Evolutionary conservation across 2,329 filamentous ascomycete genomes (phyloP), one percentile per base, ranked within the genome.

Genomic region (Immersiporthe knoxdaviesiana): DNA sequence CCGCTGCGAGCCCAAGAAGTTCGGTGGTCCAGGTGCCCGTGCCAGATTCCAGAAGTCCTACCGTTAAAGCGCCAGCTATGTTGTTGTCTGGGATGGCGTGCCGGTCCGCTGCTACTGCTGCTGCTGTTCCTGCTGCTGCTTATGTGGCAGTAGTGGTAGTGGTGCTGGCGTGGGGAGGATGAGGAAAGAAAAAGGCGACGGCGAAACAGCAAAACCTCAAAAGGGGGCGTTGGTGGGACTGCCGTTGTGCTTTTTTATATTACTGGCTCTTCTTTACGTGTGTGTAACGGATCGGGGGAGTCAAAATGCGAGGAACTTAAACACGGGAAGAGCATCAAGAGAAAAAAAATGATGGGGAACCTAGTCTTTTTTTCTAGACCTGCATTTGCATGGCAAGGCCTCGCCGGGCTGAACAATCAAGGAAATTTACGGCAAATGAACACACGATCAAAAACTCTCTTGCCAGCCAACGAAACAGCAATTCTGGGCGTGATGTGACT

Each of bases 1-100:
- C 84, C 93, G 96, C 79, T 96, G 93, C 85, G 96, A 99, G 90
- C 95, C 95, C 86, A 98, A 98, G 94, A 97, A 97, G 89, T 93
- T 93, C 82, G 91, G 90, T 83, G 92, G 92, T 92, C 92, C 90
- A 79, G 95, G 95, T 90, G 95, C 96, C 82, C 92, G 95, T 82
- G 88, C 95, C 81, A 92, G 94, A 83, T 98, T 93, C 94, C 95
- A 98, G 89, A 97, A 97, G 89, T 97, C 94, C 78, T 97, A 97
- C 91, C 93, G 94, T 94, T 97, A 95, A 93, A 60, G 74, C 68
- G 71, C 32, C 30, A 69, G 68, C 65, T 68, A 18, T 47, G 24
- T 41, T 52, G 24, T 59, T 52, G 27, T 54, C 44, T 37, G 58
- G 70, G 35, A 64, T 68, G 69, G 70, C 59, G 68, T 69, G 71